phyloP scores from a whole-genome alignment of 805 yeast genomes.

The Lipomyces chichibuensis region DNA sequence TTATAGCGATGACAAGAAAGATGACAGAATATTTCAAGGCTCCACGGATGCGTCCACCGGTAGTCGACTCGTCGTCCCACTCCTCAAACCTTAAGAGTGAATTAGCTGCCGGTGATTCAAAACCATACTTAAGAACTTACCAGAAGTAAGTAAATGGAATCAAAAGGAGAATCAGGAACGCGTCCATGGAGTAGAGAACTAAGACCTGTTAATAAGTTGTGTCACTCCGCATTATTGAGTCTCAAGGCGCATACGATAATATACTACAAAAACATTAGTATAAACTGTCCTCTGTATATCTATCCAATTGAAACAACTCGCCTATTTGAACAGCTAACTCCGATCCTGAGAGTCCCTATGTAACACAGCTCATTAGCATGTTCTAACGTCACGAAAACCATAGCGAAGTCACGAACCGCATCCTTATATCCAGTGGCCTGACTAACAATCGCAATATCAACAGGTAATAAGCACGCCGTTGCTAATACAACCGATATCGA shows the following conservation, averaged over 20 bases:
- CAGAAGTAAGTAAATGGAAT: conserved; percentile 39
- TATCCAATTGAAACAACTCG: neutral
- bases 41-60: conserved; percentile 26
- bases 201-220: neutral
- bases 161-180: conserved; percentile 33
- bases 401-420: neutral
- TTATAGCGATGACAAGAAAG: conserved; percentile 23
- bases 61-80: conserved; percentile 35
- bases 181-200: conserved; percentile 37
- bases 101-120: neutral
- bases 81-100: conserved; percentile 33
- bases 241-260: conserved; percentile 17
- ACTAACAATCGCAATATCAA: conserved; percentile 37
- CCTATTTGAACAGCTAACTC: conserved; percentile 19
- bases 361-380: conserved; percentile 8
- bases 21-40: conserved; percentile 33
- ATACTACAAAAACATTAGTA: conserved; percentile 14
- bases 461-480: conserved; percentile 35
- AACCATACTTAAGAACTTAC: conserved; percentile 13
- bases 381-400: neutral
- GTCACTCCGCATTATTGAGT: neutral
- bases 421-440: conserved; percentile 26
- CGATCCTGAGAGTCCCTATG: conserved; percentile 8
- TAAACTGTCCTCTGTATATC: neutral
- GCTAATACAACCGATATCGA: conserved; percentile 36